Evolutionary conservation across 768 basidiomycete genomes (phyloP).

Genomic region (Serpula lacrymans): DNA sequence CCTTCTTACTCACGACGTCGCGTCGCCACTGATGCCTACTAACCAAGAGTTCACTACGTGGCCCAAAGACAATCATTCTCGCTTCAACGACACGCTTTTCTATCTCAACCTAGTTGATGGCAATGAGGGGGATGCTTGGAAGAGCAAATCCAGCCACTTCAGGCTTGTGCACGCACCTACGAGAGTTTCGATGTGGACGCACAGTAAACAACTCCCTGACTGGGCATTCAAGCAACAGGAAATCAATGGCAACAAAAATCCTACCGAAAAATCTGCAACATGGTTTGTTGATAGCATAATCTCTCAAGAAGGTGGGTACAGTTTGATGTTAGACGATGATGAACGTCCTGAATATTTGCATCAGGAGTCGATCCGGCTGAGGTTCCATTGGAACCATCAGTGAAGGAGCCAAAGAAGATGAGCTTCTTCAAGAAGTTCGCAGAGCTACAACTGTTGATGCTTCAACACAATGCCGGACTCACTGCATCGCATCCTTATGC

Average conservation of each 20-base stretch:
- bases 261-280: constrained; percentile 72
- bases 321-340: constrained; percentile 1
- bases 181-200: constrained; percentile 93
- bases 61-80: constrained; percentile 70
- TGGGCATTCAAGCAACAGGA: constrained; percentile 99
- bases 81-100: constrained; percentile 91
- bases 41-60: constrained; percentile 98
- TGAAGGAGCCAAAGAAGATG: constrained; percentile 73
- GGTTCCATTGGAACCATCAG: constrained; percentile 46
- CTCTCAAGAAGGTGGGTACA: constrained; percentile 62
- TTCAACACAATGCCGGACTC: constrained; percentile 98
- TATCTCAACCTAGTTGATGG: constrained; percentile 69
- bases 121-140: constrained; percentile 79
- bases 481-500: constrained; percentile 98
- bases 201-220: constrained; percentile 78
- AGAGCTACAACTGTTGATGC: constrained; percentile 92
- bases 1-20: constrained; percentile 95
- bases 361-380: constrained; percentile 53
- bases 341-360: constrained; percentile 4
- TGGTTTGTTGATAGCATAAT: constrained; percentile 91
- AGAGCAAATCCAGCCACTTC: constrained; percentile 93
- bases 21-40: constrained; percentile 93
- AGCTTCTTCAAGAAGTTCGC: constrained; percentile 94
- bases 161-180: constrained; percentile 86
- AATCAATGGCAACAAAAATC: constrained; percentile 95